phyloP scores from a whole-genome alignment of 169 alveolate genomes.

The Pseudocohnilembus persalinus region DNA sequence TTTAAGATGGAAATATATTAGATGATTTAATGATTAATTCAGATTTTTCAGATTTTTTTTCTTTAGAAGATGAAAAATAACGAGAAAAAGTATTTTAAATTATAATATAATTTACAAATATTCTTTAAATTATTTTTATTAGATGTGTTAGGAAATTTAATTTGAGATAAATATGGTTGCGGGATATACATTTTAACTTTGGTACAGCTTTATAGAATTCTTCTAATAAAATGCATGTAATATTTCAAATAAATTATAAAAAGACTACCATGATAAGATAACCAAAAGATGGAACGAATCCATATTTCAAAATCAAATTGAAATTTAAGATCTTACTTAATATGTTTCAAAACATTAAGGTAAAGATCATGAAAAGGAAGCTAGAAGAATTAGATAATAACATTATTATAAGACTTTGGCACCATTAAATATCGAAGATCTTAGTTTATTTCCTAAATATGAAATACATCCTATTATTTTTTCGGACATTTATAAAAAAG shows the following conservation, averaged over 20 bases:
- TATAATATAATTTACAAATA: too few relatives aligned
- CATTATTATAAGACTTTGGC: constrained; percentile 49
- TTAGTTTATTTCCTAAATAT: constrained; percentile 52
- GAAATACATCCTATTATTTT: constrained; percentile 69
- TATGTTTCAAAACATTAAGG: constrained; percentile 55
- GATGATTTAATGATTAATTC: background rate
- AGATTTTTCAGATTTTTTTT: background rate
- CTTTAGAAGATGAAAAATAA: constrained; percentile 23
- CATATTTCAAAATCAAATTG: constrained; percentile 54
- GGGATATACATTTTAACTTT: constrained; percentile 59
- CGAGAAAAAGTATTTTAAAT: constrained; percentile 50
- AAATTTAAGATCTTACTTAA: constrained; percentile 58
- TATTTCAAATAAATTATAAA: constrained; percentile 36
- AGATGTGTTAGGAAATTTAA: constrained; percentile 53
- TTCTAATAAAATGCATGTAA: constrained; percentile 51
- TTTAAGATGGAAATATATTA: background rate
- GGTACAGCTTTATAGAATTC: constrained; percentile 57
- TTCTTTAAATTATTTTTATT: too few relatives aligned
- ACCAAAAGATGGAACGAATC: constrained; percentile 70
- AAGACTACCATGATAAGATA: constrained; percentile 54
- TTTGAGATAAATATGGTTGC: constrained; percentile 69
- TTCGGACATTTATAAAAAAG: constrained; percentile 71
- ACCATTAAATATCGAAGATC: constrained; percentile 66
- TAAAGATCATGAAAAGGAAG: constrained; percentile 57
- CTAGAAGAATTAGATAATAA: constrained; percentile 57